Conservation (phyloP, 2,329 filamentous ascomycete species). For the Aspergillus ustus region DNA sequence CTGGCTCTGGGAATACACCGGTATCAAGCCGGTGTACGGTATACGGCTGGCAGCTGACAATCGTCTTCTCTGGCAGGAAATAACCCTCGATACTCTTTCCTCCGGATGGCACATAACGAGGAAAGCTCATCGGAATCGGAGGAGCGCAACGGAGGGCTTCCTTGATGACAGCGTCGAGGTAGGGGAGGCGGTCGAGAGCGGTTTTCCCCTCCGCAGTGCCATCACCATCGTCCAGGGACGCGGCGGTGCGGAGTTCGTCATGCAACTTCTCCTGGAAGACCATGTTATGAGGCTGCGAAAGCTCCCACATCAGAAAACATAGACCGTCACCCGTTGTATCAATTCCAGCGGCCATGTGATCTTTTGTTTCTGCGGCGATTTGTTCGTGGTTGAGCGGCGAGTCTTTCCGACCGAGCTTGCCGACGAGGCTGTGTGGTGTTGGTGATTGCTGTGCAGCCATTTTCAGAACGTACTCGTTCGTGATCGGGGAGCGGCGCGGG, state of each 20-base stretch:
- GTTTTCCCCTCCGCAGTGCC: slow-evolving; percentile 7
- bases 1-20: slow-evolving; percentile 35
- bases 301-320: slow-evolving; percentile 73
- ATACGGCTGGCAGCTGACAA: slow-evolving; percentile 47
- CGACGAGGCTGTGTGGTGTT: slow-evolving; percentile 62
- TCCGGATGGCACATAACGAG: slow-evolving; percentile 46
- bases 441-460: slow-evolving; percentile 54
- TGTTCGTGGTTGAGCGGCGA: slow-evolving; percentile 56
- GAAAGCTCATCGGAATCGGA: slow-evolving; percentile 58
- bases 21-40: slow-evolving; percentile 39
- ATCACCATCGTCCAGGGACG: slow-evolving; percentile 34
- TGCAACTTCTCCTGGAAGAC: slow-evolving; percentile 58
- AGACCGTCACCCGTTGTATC: slow-evolving; percentile 73
- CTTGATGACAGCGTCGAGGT: slow-evolving; percentile 66
- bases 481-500: slow-evolving; percentile 62
- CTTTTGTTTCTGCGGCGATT: slow-evolving; percentile 70
- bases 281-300: slow-evolving; percentile 64
- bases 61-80: slow-evolving; percentile 38
- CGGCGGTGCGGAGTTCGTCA: slow-evolving; percentile 56
- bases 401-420: slow-evolving; percentile 60
- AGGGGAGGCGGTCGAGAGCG: slow-evolving; percentile 52
- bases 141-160: slow-evolving; percentile 64
- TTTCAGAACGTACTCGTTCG: slow-evolving; percentile 63
- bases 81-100: slow-evolving; percentile 48
- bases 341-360: slow-evolving; percentile 74